These are phyloP conservation scores for Tylopilus cervinicoccineus DNA, from an alignment of 768 basidiomycete genomes.

Conservation along the genomic window DNA sequence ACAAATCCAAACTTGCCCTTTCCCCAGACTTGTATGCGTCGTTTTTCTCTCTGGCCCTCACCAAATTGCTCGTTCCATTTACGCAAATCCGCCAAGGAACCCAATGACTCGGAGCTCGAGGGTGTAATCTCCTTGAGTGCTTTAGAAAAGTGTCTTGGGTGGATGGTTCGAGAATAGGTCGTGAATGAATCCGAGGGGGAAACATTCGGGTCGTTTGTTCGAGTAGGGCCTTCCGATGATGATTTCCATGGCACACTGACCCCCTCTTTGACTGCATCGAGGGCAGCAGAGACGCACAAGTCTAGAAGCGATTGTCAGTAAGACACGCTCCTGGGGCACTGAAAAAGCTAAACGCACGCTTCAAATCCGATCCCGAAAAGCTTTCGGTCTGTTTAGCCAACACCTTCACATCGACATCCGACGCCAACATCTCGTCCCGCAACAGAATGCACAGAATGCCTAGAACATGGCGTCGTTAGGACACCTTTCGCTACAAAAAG, in stretches of 20 bases:
- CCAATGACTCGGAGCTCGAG: constrained; percentile 78
- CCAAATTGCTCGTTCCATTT: constrained; percentile 96
- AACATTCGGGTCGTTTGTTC: constrained; percentile 1
- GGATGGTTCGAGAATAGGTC: constrained; percentile 38
- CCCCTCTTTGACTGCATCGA: constrained; percentile 86
- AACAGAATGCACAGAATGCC: constrained; percentile 87
- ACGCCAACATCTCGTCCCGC: constrained; percentile 68
- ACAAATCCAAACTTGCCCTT: constrained; percentile 87
- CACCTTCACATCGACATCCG: constrained; percentile 55
- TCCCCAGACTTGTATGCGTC: constrained; percentile 76
- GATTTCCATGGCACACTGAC: constrained; percentile 75
- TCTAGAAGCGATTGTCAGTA: constrained; percentile 45
- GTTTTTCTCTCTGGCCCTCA: constrained; percentile 69
- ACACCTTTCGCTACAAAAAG: background rate
- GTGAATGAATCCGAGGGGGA: constrained; percentile 7
- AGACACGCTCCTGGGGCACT: background rate
- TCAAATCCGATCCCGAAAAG: constrained; percentile 93
- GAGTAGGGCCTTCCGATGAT: constrained; percentile 1
- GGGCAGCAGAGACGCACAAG: constrained; percentile 86
- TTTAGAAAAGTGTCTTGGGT: constrained; percentile 67
- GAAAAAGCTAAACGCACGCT: constrained; percentile 54
- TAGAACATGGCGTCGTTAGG: constrained; percentile 28
- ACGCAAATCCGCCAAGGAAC: constrained; percentile 68
- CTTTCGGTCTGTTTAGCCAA: constrained; percentile 73
- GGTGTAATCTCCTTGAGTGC: constrained; percentile 89